phyloP scores from a whole-genome alignment of 805 yeast genomes.

The Hanseniaspora pseudoguilliermondii region DNA sequence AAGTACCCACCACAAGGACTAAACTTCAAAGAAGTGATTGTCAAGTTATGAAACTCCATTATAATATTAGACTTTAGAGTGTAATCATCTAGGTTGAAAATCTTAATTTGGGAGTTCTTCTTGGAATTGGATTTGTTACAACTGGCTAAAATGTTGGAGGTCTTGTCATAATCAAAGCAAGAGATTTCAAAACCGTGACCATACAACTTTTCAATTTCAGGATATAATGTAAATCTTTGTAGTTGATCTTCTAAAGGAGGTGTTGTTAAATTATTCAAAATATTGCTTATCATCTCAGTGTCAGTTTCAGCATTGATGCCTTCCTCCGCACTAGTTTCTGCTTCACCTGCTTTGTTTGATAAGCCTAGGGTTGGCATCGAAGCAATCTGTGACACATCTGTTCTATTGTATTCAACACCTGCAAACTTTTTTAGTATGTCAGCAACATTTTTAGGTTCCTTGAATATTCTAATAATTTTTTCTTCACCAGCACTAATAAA shows the following conservation, averaged over 20 bases:
- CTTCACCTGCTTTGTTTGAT: constrained; percentile 72
- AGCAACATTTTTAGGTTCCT: constrained; percentile 71
- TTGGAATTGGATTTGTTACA: constrained; percentile 82
- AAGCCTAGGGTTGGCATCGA: constrained; percentile 85
- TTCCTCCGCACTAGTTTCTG: constrained; percentile 31
- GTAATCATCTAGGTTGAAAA: constrained; percentile 40
- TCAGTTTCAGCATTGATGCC: constrained; percentile 30
- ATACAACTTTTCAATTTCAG: constrained; percentile 84
- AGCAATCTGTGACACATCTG: constrained; percentile 63
- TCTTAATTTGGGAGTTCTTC: constrained; percentile 73
- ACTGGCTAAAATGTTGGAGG: constrained; percentile 56
- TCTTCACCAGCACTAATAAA: constrained; percentile 96
- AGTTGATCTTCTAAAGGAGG: constrained; percentile 87
- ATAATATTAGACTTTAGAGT: constrained; percentile 43
- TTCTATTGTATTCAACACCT: constrained; percentile 29
- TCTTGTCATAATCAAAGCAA: constrained; percentile 59
- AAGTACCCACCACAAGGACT: constrained; percentile 55
- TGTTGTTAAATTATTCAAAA: constrained; percentile 33
- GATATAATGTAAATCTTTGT: constrained; percentile 87
- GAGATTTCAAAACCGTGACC: constrained; percentile 96
- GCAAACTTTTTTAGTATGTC: constrained; percentile 44
- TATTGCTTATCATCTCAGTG: constrained; percentile 34
- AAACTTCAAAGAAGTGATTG: constrained; percentile 72
- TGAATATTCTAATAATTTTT: constrained; percentile 77
- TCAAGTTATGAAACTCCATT: constrained; percentile 61